Base-by-base conservation (phyloP, 2,329 filamentous ascomycete genomes). In the Colletotrichum melonis region DNA sequence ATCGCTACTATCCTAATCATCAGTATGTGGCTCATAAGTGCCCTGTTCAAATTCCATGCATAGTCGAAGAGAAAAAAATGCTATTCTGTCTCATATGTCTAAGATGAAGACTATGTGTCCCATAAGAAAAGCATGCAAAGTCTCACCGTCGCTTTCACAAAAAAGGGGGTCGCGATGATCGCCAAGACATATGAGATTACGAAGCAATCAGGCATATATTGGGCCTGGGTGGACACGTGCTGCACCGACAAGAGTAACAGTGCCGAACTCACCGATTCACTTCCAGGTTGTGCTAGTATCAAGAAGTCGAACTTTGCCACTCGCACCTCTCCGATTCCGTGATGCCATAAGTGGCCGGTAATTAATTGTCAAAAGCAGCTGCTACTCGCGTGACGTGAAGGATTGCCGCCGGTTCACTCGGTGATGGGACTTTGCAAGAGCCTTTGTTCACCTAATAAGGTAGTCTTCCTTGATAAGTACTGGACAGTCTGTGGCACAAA, bases 61-160 rank as follows among this genome's bases (percentile, higher is more conserved):
- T 19, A 19, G 5, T 42, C 38, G 7, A 12, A 42, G 16, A 19
- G 14, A 7, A 1, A 5, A 42, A 19, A 42, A 80, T 24, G 77
- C 78, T 24, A 79, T 80, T 57, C 65, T 80, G 3, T 80, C 79
- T 9, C 79, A 80, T 32, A 79, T 75, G 5, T 80, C 77, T 35
- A 35, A 79, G 76, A 74, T 14, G 49, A 63, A 1, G 77, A 71
- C 11, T 78, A 80, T 38, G 72, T 77, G 1, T 74, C 75, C 5
- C 77, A 76, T 30, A 73, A 77, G 30, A 76, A 80, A 77, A 35
- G 76, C 22, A 42, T 80, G 24, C n/a, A 22, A 2, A 35, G 42
- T 9, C 28, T 16, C 2, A 26, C 26, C 12, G 30, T 35, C 2
- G 5, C 16, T 5, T n/a, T n/a, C 1, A 57, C 26, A 7, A 68